Conservation (phyloP, 192 early-diverging fungal species). For the Coemansia sp. region DNA sequence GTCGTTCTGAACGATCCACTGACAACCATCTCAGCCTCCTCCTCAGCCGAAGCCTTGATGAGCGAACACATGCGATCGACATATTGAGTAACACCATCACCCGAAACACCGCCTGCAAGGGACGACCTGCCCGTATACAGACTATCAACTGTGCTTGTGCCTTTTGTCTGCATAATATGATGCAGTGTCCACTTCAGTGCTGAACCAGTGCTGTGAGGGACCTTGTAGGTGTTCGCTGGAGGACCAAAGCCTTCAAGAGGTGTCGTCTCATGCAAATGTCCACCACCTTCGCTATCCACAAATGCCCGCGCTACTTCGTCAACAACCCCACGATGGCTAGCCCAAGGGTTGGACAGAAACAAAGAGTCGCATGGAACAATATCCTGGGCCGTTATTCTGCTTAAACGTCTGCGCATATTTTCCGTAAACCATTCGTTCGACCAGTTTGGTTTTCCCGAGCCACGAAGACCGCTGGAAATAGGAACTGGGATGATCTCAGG, state of each 20-base stretch:
- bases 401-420: constrained; percentile 37
- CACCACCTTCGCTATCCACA: constrained; percentile 55
- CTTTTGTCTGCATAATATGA: constrained; percentile 46
- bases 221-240: constrained; percentile 21
- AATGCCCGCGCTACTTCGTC: constrained; percentile 52
- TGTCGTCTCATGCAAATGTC: constrained; percentile 47
- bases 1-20: constrained; percentile 28
- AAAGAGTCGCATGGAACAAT: constrained; percentile 49
- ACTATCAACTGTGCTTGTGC: constrained; percentile 34
- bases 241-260: constrained; percentile 42
- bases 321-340: constrained; percentile 23
- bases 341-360: constrained; percentile 27
- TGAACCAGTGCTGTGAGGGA: constrained; percentile 44
- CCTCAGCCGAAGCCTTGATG: constrained; percentile 43
- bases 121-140: constrained; percentile 48
- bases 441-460: constrained; percentile 42
- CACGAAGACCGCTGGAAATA: constrained; percentile 46
- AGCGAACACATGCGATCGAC: constrained; percentile 47
- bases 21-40: constrained; percentile 47
- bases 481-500: constrained; percentile 26
- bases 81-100: constrained; percentile 47
- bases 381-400: constrained; percentile 39
- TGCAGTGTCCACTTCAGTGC: constrained; percentile 50
- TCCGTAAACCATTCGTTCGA: constrained; percentile 46
- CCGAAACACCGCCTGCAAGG: constrained; percentile 47